phyloP scores from a whole-genome alignment of 371 early-diverging fungal species.

The Nosema muscidifuracis region DNA sequence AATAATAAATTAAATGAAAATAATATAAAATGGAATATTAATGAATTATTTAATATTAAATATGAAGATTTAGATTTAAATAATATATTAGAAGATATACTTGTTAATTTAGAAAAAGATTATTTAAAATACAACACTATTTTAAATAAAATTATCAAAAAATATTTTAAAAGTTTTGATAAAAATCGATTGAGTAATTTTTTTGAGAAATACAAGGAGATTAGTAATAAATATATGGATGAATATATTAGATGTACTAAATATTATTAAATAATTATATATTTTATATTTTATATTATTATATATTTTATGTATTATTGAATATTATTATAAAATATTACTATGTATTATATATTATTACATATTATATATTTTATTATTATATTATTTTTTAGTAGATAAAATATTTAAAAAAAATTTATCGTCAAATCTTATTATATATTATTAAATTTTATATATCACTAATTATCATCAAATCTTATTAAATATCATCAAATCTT shows the following conservation, averaged over 20 bases:
- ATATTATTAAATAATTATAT: background rate
- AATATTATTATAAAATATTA: no score
- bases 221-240: background rate
- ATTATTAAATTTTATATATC: no score
- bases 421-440: no score
- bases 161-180: background rate
- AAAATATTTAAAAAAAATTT: no score
- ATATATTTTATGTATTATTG: no score
- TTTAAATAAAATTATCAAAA: background rate
- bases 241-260: constrained; percentile 4
- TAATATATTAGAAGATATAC: background rate
- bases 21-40: background rate
- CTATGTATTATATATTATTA: no score
- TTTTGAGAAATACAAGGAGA: background rate
- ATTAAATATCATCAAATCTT: no score
- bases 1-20: background rate
- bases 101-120: background rate
- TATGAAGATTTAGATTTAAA: background rate
- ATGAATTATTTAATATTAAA: constrained; percentile 3
- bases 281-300: no score
- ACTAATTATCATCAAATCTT: no score
- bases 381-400: no score
- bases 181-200: background rate
- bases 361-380: no score
- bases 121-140: background rate